Evolutionary conservation across 78 protist species (phyloP).

Genomic region (Emiliania huxleyi): DNA sequence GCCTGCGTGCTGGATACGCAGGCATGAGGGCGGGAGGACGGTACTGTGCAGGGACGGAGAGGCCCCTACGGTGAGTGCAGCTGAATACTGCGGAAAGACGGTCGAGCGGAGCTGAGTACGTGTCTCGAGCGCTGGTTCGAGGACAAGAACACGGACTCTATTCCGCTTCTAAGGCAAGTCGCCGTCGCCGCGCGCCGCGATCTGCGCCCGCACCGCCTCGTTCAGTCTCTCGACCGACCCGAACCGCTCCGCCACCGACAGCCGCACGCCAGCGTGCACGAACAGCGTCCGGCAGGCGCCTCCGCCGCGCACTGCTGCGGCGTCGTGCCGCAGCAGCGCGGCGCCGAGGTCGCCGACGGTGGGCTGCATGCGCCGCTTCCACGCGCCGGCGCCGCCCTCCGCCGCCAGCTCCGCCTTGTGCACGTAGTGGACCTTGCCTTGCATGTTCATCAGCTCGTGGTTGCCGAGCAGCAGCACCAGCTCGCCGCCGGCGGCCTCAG

Average conservation of each 20-base stretch:
- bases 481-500: slow-evolving; percentile 34
- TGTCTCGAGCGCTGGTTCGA: too few relatives aligned
- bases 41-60: too few relatives aligned
- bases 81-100: too few relatives aligned
- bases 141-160: too few relatives aligned
- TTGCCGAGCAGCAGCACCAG: slow-evolving; percentile 27
- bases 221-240: neutral
- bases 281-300: slow-evolving; percentile 16
- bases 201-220: neutral
- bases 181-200: neutral
- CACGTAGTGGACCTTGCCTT: neutral
- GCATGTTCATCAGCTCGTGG: slow-evolving; percentile 49
- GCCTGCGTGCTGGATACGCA: neutral
- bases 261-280: slow-evolving; percentile 29
- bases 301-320: neutral
- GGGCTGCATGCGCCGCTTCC: neutral
- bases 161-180: too few relatives aligned
- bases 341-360: neutral
- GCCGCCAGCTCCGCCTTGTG: neutral
- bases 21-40: too few relatives aligned
- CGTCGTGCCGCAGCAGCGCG: neutral
- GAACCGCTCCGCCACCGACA: neutral
- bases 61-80: too few relatives aligned
- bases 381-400: neutral
- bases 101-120: too few relatives aligned